A percentile compares a stretch with the other conserved stretches of the same genome.
Evolutionary conservation across 176 grass and related monocot species (phyloP).

Genomic region (Thinopyrum elongatum): DNA sequence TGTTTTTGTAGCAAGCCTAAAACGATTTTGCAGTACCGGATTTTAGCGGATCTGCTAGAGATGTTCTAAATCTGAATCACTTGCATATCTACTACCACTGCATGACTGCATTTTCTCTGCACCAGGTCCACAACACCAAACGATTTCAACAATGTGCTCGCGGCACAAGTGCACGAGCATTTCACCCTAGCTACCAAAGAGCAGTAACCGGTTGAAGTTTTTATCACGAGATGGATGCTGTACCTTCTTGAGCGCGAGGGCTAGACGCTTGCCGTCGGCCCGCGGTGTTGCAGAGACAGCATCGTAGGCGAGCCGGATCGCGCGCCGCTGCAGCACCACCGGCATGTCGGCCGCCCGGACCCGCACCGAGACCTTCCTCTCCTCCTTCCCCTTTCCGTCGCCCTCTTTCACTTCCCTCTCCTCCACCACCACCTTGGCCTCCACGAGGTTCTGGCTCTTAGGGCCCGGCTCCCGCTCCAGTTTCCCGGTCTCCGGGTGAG

Average conservation of each 20-base stretch:
- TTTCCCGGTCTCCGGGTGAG: constrained; percentile 4
- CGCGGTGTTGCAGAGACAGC: constrained; percentile 62
- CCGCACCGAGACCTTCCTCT: constrained; percentile 45
- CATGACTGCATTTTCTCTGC: neutral
- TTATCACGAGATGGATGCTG: neutral
- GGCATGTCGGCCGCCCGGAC: constrained; percentile 84
- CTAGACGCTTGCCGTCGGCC: constrained; percentile 78
- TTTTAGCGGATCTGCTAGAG: no score
- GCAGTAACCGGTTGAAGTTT: neutral
- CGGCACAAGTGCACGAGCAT: neutral
- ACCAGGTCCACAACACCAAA: constrained; percentile 8
- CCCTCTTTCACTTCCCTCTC: constrained; percentile 21
- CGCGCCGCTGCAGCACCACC: constrained; percentile 61
- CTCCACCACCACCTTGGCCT: constrained; percentile 10
- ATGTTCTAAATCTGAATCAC: neutral
- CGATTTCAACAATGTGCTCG: neutral
- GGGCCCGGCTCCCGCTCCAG: neutral
- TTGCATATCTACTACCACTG: neutral
- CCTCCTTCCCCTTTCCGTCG: neutral
- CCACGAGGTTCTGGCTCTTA: neutral
- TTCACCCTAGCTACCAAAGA: neutral
- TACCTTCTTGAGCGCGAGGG: constrained; percentile 92
- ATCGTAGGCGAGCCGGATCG: constrained; percentile 64
- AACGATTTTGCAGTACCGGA: no score
- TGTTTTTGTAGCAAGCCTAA: no score